Conservation (phyloP, 208 protist species). For the Balamuthia mandrillaris region DNA sequence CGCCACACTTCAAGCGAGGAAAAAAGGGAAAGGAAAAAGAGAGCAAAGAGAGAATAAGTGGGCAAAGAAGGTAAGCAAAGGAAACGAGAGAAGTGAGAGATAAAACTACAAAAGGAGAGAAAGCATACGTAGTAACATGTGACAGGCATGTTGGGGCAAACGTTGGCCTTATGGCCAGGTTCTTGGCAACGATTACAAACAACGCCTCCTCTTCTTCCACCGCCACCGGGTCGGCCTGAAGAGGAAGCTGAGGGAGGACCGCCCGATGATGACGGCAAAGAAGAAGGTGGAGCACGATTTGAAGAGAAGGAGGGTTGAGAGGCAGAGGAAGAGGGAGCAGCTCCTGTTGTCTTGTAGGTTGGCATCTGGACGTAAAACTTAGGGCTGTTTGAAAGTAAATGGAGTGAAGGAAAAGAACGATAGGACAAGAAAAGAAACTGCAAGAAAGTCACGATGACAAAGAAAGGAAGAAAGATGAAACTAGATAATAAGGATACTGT, state of each 20-base stretch:
- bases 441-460: too few species aligned
- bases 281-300: neutral
- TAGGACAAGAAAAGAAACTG: too few species aligned
- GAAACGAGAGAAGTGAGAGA: neutral
- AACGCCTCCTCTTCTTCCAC: too few species aligned
- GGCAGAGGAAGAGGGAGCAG: too few species aligned
- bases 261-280: neutral
- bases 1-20: neutral
- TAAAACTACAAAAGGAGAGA: neutral
- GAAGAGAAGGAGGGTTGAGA: neutral
- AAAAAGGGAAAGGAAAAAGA: neutral
- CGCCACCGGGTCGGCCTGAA: neutral
- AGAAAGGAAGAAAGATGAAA: too few species aligned
- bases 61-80: neutral
- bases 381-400: too few species aligned
- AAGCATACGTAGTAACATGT: neutral
- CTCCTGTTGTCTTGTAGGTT: too few species aligned
- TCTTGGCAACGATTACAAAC: slow-evolving; percentile 40
- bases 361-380: too few species aligned
- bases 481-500: slow-evolving; percentile 67
- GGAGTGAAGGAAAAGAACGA: too few species aligned
- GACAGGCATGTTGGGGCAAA: neutral
- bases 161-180: neutral
- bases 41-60: neutral
- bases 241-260: neutral